phyloP scores from a whole-genome alignment of 1,284 basidiomycete genomes.

The Prillingera fragicola region DNA sequence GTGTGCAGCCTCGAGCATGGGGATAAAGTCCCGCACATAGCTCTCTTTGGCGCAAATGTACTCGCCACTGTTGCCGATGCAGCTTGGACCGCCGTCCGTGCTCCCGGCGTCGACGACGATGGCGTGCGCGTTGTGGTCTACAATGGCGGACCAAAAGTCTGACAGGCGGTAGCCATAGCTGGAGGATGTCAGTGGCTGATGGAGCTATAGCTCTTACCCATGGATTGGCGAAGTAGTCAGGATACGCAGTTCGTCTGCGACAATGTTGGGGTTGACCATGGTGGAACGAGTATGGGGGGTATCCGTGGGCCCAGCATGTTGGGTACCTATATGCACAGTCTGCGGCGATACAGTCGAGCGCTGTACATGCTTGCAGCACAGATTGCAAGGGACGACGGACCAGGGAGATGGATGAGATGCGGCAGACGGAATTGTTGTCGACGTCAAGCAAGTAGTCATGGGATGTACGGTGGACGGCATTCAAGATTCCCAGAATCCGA shows the following conservation, averaged over 20 bases:
- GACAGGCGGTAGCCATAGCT: background rate
- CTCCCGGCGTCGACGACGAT: conserved; percentile 7
- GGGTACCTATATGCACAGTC: no score
- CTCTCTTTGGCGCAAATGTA: background rate
- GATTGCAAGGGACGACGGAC: no score
- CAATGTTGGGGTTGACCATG: background rate
- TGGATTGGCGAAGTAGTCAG: conserved; percentile 3
- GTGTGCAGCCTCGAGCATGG: conserved; percentile 6
- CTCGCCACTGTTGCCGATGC: background rate
- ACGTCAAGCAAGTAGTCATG: no score
- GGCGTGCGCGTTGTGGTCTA: conserved; percentile 3
- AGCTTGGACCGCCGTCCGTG: conserved; percentile 1
- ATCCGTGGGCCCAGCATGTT: no score
- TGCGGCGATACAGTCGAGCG: no score
- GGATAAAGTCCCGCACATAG: background rate
- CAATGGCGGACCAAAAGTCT: conserved; percentile 3
- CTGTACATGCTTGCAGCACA: no score
- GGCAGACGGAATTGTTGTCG: no score
- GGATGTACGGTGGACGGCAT: no score
- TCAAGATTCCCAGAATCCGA: no score
- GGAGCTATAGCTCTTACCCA: background rate
- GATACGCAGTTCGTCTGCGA: conserved; percentile 2
- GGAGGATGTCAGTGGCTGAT: background rate
- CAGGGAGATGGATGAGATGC: no score
- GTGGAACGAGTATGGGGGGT: no score